A percentile compares a stretch with the other conserved stretches of the same genome.
Evolutionary conservation across 2,329 filamentous ascomycete species (phyloP).

Genomic region (Phymatotrichopsis omnivora): DNA sequence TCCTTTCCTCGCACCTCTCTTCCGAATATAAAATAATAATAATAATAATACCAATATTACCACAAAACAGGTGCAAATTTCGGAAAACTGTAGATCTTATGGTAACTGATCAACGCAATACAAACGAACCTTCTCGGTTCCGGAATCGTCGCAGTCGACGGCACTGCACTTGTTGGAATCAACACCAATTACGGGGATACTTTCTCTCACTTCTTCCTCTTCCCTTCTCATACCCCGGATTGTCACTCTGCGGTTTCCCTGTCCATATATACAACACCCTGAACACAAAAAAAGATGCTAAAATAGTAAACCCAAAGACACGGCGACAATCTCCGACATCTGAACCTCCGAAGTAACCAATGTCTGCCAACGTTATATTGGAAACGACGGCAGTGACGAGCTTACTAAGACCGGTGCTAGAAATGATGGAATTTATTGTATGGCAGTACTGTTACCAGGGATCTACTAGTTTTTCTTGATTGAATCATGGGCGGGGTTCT

Average conservation of each 20-base stretch:
- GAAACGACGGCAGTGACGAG: conserved; percentile 22
- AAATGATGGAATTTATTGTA: conserved; percentile 23
- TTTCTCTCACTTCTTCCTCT: background rate
- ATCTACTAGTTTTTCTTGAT: conserved; percentile 11
- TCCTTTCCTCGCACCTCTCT: too few relatives aligned
- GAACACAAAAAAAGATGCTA: too few relatives aligned
- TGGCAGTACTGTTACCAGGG: conserved; percentile 16
- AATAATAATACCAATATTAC: too few relatives aligned
- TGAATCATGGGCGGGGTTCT: background rate
- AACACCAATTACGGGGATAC: conserved; percentile 36
- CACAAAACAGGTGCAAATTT: too few relatives aligned
- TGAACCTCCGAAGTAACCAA: conserved; percentile 24
- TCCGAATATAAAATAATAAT: too few relatives aligned
- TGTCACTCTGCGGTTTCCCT: too few relatives aligned
- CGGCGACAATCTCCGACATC: conserved; percentile 28
- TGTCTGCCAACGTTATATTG: conserved; percentile 19
- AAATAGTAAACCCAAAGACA: conserved; percentile 17
- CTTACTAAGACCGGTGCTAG: conserved; percentile 34
- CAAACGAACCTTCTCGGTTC: conserved; percentile 33
- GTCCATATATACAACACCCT: too few relatives aligned
- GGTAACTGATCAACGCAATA: conserved; percentile 38
- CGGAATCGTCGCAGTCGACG: conserved; percentile 35
- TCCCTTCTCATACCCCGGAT: background rate
- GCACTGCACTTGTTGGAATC: conserved; percentile 39
- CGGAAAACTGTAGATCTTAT: conserved; percentile 39